Evolutionary conservation across 1,139 yeast genomes (phyloP), one percentile per base, ranked within the genome.

Genomic region (Yamadazyma friedrichii): DNA sequence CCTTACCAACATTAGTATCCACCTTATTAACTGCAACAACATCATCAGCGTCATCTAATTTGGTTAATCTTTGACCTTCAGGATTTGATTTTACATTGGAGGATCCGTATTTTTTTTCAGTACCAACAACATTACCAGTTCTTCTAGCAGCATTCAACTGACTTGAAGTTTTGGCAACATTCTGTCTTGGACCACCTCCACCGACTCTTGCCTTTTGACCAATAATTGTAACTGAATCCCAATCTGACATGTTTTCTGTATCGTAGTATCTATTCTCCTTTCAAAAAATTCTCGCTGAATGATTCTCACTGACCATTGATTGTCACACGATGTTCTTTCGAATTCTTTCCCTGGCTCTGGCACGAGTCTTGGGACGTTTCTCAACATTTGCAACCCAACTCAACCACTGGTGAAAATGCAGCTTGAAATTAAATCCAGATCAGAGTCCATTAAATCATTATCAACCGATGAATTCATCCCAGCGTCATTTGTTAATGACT

Each of bases 41-140:
- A 57, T 91, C 97, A 56, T 91, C 95, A 41, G 88, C 83, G 61
- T 95, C 84, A 64, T 93, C 98, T 55, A 93, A 78, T 73, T 84
- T 93, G 49, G 98, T 84, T 60, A 93, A 74, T 65, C 95, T 80
- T 72, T 94, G 98, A 41, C 98, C 98, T 61, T 93, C 98, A 29
- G 89, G 85, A 56, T 84, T 83, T 42, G 80, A 71, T 58, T 74
- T 78, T 41, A 72, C 62, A 62, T 81, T 83, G 50, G 88, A 76
- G 39, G 85, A 72, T 40, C 84, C 84, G 65, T 86, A 93, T 67
- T 91, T 93, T 80, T 93, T 93, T 66, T 93, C 98, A 35, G 93
- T 91, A 34, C 94, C 82, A 32, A 94, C 77, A 43, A 94, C 93
- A 42, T 82, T 77, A 48, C 98, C 98, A 25, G 82, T 62, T 74